phyloP scores from a whole-genome alignment of 306 rosid species.

The Vigna trinervia region DNA sequence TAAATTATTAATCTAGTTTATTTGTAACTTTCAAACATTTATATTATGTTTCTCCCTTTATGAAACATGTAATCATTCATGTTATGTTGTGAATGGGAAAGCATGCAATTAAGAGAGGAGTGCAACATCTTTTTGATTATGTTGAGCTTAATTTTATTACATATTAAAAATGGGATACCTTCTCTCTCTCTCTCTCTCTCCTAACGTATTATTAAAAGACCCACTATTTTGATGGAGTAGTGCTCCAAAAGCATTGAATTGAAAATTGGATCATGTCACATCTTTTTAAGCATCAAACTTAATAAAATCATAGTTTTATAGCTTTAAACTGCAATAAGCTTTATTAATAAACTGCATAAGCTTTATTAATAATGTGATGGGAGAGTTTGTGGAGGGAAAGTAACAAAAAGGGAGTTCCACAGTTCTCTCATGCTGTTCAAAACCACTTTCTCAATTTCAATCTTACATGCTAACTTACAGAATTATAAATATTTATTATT shows the following conservation, averaged over 20 bases:
- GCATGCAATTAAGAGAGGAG: constrained; percentile 23
- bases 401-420: constrained; percentile 23
- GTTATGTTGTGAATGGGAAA: not conserved
- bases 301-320: not conserved
- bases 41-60: no score
- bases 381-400: not conserved
- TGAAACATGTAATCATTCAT: no score
- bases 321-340: no score
- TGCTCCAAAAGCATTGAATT: constrained; percentile 10
- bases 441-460: no score
- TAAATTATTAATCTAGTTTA: no score
- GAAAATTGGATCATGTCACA: not conserved
- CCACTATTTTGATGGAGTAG: constrained; percentile 22
- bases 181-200: constrained; percentile 6
- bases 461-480: no score
- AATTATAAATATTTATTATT: no score
- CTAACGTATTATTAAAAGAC: constrained; percentile 30
- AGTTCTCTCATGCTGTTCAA: no score
- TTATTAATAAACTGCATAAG: not conserved
- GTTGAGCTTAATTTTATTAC: constrained; percentile 6
- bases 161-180: constrained; percentile 21
- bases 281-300: not conserved
- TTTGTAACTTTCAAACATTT: no score
- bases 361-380: not conserved
- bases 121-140: constrained; percentile 5